Evolutionary conservation across 2,329 filamentous ascomycete species (phyloP).

Genomic region (Lizonia empirigonia): DNA sequence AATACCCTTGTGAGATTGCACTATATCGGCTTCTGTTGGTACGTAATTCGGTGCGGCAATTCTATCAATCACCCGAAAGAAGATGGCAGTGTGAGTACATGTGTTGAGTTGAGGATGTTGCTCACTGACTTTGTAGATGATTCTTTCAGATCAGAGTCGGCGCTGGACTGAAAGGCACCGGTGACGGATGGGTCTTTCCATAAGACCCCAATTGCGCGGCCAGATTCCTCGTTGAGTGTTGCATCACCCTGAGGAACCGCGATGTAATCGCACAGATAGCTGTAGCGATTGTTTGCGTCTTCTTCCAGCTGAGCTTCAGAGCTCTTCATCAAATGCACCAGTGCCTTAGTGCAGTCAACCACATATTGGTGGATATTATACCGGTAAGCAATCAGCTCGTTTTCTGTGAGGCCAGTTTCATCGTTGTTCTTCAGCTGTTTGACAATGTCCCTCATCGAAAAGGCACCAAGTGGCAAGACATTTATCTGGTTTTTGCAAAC

Average conservation of each 20-base stretch:
- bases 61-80: neutral
- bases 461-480: slow-evolving; percentile 2
- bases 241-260: too few relatives aligned
- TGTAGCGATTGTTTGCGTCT: too few relatives aligned
- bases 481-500: neutral
- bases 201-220: neutral
- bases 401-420: slow-evolving; percentile 1
- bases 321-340: neutral
- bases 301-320: too few relatives aligned
- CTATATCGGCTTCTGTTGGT: neutral
- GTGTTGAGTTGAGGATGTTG: neutral
- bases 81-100: neutral
- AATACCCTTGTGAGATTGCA: neutral
- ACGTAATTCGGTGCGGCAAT: neutral
- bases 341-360: neutral
- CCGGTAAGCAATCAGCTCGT: neutral
- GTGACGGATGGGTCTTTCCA: neutral
- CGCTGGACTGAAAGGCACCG: neutral
- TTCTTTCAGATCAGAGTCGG: neutral
- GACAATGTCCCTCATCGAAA: neutral
- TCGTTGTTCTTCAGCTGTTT: neutral
- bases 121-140: neutral
- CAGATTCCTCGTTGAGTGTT: neutral
- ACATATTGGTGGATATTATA: slow-evolving; percentile 1
- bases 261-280: too few relatives aligned